Base-by-base conservation (phyloP, 768 basidiomycete genomes). In the Mycena kentingensis region DNA sequence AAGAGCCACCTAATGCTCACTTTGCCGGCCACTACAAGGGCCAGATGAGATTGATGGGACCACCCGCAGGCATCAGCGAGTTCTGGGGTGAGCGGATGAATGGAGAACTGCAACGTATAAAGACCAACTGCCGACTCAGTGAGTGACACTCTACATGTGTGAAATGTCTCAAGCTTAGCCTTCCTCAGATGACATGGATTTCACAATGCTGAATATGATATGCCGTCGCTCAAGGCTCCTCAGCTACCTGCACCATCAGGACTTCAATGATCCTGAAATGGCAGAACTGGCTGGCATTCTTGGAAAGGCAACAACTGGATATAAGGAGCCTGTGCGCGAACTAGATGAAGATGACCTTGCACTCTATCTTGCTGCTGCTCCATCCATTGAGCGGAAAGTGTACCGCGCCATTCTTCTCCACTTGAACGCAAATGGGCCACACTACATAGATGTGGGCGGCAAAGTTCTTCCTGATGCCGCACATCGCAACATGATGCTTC, bases 41-140 rank as follows among this genome's bases (percentile, higher is more conserved):
- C 3, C 21, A 26, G 2, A 10, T 57, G 5, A 57, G 46, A 41
- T 49, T 31, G 38, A 56, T 54, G 58, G 58, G 58, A 7, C 51
- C 58, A 24, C 8, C 55, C 8, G 15, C 55, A 16, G 10, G 22
- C 3, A 28, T 53, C 15, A 57, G 42, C 51, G 51, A 60, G 24
- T 52, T 54, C 35, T 31, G 32, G 18, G 55, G 55, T 15, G 59
- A 60, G 34, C 46, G 39, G 22, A 8, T 53, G 26, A 60, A 60
- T 54, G 52, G 56, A n/a, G 22, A 26, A 10, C 27, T 57, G 8
- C 35, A 41, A 21, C 26, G 35, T 5, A 49, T 52, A 11, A 35
- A 25, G 25, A 57, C 56, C 12, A 53, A 57, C 39, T 15, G 34
- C 3, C 50, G 45, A n/a, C 27, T 52, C 3, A 12, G 51, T 52